Conservation (phyloP, 768 basidiomycete species). For the Tricholoma sp. region DNA sequence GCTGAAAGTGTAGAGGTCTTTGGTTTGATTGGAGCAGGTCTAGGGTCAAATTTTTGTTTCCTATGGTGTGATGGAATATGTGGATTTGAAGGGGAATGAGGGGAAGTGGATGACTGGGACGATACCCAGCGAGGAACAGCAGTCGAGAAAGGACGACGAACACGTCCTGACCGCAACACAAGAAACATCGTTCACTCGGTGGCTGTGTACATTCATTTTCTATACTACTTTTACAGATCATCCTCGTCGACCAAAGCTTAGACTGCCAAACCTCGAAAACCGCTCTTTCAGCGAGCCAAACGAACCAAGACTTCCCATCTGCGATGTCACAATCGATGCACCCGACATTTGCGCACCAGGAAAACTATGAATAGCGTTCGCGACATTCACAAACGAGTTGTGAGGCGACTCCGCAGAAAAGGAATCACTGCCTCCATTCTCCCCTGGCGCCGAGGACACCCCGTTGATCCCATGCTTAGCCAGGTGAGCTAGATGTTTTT, state of each 20-base stretch:
- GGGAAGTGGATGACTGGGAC: constrained; percentile 7
- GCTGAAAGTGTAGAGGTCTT: constrained; percentile 20
- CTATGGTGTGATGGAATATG: constrained; percentile 22
- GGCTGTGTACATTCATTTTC: too few species aligned
- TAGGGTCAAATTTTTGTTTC: constrained; percentile 53
- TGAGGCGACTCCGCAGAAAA: constrained; percentile 64
- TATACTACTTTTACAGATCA: too few species aligned
- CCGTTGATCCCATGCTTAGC: constrained; percentile 81
- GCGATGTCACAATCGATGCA: constrained; percentile 58
- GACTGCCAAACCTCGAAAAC: constrained; percentile 71
- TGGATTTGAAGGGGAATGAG: constrained; percentile 15
- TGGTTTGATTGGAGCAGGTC: constrained; percentile 57
- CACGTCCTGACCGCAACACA: constrained; percentile 11
- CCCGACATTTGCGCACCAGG: constrained; percentile 41
- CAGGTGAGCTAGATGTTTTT: constrained; percentile 75
- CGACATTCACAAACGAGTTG: constrained; percentile 72
- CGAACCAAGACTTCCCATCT: constrained; percentile 53
- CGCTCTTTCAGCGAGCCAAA: constrained; percentile 66
- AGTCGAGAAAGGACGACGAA: neutral
- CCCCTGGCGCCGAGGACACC: constrained; percentile 72
- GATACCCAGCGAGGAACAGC: constrained; percentile 5
- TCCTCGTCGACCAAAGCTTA: constrained; percentile 57
- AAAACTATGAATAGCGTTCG: constrained; percentile 40
- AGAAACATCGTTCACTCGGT: too few species aligned
- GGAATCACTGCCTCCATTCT: constrained; percentile 51